Conservation (phyloP, 306 rosid genomes). For the Pyrus bretschneideri region DNA sequence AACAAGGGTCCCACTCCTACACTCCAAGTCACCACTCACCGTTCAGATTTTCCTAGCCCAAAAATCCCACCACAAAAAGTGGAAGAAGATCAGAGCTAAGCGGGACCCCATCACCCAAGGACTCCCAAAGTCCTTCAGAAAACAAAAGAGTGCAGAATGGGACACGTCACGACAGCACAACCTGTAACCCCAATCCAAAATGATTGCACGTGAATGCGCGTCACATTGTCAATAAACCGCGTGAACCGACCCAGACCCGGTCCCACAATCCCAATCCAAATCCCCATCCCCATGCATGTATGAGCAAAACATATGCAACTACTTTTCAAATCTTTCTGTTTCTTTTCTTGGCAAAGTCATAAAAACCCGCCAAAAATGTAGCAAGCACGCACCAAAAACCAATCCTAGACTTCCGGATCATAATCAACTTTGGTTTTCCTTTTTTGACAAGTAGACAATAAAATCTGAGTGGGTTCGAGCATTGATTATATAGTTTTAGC, state of each 20-base stretch:
- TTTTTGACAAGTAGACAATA: no score
- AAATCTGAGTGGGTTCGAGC: no score
- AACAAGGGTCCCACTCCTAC: neutral
- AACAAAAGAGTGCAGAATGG: neutral
- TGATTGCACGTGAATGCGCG: conserved; percentile 38
- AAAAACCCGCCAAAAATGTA: conserved; percentile 20
- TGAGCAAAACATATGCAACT: neutral
- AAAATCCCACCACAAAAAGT: neutral
- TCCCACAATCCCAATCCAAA: neutral
- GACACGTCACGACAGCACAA: neutral
- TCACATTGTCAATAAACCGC: conserved; percentile 34
- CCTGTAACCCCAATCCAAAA: neutral
- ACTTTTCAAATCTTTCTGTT: conserved; percentile 4
- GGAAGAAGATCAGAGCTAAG: neutral
- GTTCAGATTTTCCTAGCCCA: neutral
- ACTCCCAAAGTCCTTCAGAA: neutral
- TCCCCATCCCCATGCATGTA: neutral
- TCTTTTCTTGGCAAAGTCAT: neutral
- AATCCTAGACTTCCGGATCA: neutral
- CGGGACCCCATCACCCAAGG: neutral
- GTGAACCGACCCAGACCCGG: conserved; percentile 12
- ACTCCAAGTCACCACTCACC: neutral
- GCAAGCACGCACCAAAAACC: neutral
- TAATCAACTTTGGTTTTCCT: neutral
- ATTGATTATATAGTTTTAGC: no score